Base-by-base conservation (phyloP, 2,329 filamentous ascomycete species). In the Cladosporium sp. region DNA sequence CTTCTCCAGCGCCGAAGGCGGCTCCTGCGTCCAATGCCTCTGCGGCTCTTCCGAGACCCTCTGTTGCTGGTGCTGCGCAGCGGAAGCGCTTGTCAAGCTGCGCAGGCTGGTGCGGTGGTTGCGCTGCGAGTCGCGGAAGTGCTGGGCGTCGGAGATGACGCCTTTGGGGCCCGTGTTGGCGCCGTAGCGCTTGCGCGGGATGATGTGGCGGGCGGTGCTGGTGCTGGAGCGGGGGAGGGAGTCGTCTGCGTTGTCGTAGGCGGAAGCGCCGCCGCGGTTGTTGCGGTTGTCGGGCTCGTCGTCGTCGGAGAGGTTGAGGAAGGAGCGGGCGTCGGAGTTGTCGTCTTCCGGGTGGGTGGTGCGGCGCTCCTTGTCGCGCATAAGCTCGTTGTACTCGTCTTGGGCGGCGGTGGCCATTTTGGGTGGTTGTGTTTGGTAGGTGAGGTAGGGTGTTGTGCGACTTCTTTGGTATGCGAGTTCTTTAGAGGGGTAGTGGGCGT, bases 101-200 rank as follows among this genome's bases (percentile, higher is more conserved):
- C 58, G 56, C 53, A 61, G 48, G 50, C 61, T 48, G 56, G 56
- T 44, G 59, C 64, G 49, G 64, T 65, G 56, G 37, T 52, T 55
- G 44, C 61, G 52, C 19, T 54, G 55, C n/a, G 63, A 64, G 47
- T 66, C 64, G 36, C 60, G 85, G 68, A 86, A 92, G 62, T 84
- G 83, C 62, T 87, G 79, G 32, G 88, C 88, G 65, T 93, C 88
- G 60, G 88, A 86, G 63, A 93, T 92, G 68, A 93, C 88, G 56
- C 88, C 88, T 74, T 92, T 92, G 59, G 90, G 88, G 41, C 88
- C 88, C 2, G 88, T 92, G 59, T 87, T 84, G 58, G 82, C 80
- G 52, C 85, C 84, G 47, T 74, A 81, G 66, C 88, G 68, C 54
- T 87, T 80, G 63, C 77, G 79, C 62, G 88, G 69, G 66, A 77